phyloP scores from a whole-genome alignment of 139 green algal species.

The Coccomyxa sp. region DNA sequence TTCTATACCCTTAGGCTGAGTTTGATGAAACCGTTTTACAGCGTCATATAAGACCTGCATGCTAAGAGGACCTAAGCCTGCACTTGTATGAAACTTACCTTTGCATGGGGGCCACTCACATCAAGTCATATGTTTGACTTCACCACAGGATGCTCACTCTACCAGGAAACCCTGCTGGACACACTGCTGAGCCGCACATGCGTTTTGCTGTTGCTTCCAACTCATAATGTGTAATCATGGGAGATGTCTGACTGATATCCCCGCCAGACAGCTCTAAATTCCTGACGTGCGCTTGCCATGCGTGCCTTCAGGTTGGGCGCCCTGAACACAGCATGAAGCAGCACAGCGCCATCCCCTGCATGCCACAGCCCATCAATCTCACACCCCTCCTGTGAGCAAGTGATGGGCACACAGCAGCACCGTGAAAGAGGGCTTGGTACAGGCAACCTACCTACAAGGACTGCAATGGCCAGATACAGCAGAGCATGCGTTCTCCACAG shows the following conservation, averaged over 20 bases:
- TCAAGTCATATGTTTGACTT: too few species aligned
- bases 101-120: too few species aligned
- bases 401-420: not conserved
- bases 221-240: not conserved
- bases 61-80: too few species aligned
- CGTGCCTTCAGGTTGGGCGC: conserved; percentile 46
- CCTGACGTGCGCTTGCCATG: conserved; percentile 36
- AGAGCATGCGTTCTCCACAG: conserved; percentile 11
- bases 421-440: not conserved
- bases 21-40: too few species aligned
- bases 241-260: not conserved
- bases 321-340: conserved; percentile 32
- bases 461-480: conserved; percentile 21
- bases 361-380: not conserved
- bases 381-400: not conserved
- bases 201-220: not conserved
- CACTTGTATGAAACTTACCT: too few species aligned
- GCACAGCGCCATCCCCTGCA: conserved; percentile 24
- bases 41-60: too few species aligned
- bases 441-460: conserved; percentile 27
- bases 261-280: conserved; percentile 49
- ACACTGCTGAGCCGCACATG: not conserved
- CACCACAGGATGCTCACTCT: too few species aligned
- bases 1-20: too few species aligned
- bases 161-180: too few species aligned